These are phyloP conservation scores for Microsporum canis DNA, from an alignment of 2,329 filamentous ascomycete genomes.

Conservation along the genomic window DNA sequence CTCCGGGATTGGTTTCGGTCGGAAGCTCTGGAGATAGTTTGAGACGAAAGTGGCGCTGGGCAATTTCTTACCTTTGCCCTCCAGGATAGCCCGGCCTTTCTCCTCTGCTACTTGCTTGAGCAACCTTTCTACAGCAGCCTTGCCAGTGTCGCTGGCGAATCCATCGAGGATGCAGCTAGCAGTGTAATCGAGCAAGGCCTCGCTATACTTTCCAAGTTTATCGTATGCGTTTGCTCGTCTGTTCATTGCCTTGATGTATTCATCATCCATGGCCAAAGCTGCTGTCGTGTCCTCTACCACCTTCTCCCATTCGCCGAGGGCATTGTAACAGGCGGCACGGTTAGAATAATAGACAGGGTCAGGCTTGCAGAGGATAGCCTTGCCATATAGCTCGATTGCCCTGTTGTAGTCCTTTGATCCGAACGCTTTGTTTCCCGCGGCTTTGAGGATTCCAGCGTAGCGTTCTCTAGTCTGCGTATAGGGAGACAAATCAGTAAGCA, in stretches of 20 bases:
- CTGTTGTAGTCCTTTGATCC: conserved; percentile 85
- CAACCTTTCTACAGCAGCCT: conserved; percentile 79
- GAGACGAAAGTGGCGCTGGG: conserved; percentile 94
- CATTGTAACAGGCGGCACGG: conserved; percentile 93
- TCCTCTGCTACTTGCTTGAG: conserved; percentile 94
- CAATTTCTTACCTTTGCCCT: conserved; percentile 68
- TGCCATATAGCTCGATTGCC: conserved; percentile 88
- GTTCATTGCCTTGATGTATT: conserved; percentile 97
- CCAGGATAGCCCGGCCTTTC: conserved; percentile 82
- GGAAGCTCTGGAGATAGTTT: conserved; percentile 99
- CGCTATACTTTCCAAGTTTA: conserved; percentile 78
- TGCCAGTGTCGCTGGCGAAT: conserved; percentile 83
- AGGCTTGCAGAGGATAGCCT: conserved; percentile 92
- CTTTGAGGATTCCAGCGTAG: conserved; percentile 85
- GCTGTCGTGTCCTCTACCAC: conserved; percentile 95
- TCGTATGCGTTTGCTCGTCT: conserved; percentile 94
- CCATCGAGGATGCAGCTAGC: conserved; percentile 98
- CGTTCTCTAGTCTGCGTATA: conserved; percentile 61
- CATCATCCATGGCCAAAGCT: conserved; percentile 81
- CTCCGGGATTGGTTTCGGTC: conserved; percentile 62
- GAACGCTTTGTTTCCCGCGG: conserved; percentile 91
- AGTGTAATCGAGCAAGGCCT: conserved; percentile 93
- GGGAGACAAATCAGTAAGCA: not conserved
- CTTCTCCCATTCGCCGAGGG: conserved; percentile 83
- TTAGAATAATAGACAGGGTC: conserved; percentile 99